phyloP scores from a whole-genome alignment of 352 stramenopile species.

The Phytopythium chamaehyphon region DNA sequence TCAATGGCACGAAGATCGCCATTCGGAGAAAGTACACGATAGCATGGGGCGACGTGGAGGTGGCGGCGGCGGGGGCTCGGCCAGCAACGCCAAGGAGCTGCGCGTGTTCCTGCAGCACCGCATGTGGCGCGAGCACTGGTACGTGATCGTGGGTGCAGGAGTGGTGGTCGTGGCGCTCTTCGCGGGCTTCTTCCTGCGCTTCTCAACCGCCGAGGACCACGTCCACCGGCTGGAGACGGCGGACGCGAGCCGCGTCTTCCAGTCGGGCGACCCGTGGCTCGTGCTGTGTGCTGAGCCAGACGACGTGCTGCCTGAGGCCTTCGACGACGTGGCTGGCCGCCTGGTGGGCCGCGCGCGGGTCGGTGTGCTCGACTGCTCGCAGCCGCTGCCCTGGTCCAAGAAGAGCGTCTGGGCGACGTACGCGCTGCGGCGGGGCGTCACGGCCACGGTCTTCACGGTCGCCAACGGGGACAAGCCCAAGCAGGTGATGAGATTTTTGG shows the following conservation, averaged over 20 bases:
- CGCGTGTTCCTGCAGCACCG: slow-evolving; percentile 82
- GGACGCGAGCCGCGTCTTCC: slow-evolving; percentile 69
- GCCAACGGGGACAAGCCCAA: slow-evolving; percentile 73
- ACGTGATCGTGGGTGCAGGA: slow-evolving; percentile 39
- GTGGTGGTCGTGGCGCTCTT: slow-evolving; percentile 64
- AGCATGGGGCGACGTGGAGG: slow-evolving; percentile 31
- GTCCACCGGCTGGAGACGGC: slow-evolving; percentile 54
- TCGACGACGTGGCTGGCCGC: slow-evolving; percentile 54
- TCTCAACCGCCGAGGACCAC: slow-evolving; percentile 50
- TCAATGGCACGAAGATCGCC: too few relatives aligned
- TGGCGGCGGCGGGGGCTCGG: slow-evolving; percentile 17
- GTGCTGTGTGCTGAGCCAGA: slow-evolving; percentile 71
- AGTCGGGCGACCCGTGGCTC: slow-evolving; percentile 76
- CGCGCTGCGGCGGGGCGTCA: slow-evolving; percentile 52
- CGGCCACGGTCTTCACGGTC: slow-evolving; percentile 74
- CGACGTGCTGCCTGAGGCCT: slow-evolving; percentile 66
- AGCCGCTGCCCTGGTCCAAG: slow-evolving; percentile 40
- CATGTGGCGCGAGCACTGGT: slow-evolving; percentile 80
- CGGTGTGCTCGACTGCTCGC: slow-evolving; percentile 73
- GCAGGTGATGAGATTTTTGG: slow-evolving; percentile 55
- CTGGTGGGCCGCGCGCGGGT: slow-evolving; percentile 53
- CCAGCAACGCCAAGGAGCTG: slow-evolving; percentile 65
- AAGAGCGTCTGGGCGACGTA: slow-evolving; percentile 65
- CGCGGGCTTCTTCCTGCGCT: slow-evolving; percentile 55
- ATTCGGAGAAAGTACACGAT: slow-evolving; percentile 2